Percentiles rank a stretch among this genome's conserved stretches.
phyloP scores from a whole-genome alignment of 257 asterid genomes.

The Solanum infundibuliforme region DNA sequence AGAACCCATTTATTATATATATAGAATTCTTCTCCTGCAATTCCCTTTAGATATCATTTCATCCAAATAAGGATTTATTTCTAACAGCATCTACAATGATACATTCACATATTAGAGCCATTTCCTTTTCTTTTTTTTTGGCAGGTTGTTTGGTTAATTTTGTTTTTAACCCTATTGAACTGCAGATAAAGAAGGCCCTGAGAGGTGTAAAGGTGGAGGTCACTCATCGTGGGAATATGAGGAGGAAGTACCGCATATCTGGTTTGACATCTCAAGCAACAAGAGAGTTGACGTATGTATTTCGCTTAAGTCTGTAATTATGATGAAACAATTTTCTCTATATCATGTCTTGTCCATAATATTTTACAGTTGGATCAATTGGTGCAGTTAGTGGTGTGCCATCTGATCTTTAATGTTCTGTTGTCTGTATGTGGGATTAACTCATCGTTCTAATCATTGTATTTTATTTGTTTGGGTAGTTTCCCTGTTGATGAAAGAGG shows the following conservation, averaged over 20 bases:
- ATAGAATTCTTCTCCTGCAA: neutral
- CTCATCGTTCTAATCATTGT: neutral
- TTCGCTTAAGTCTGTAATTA: neutral
- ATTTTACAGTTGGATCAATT: neutral
- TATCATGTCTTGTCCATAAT: neutral
- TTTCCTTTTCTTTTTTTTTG: neutral
- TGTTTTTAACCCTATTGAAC: neutral
- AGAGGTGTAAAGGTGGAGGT: constrained; percentile 97
- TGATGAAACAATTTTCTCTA: neutral
- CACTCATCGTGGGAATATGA: constrained; percentile 94
- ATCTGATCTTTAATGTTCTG: neutral
- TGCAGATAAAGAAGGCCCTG: constrained; percentile 83
- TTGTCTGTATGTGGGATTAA: neutral
- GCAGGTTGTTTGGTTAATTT: neutral
- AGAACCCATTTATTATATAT: neutral
- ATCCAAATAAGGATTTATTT: neutral
- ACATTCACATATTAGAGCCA: neutral
- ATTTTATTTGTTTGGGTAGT: constrained; percentile 25
- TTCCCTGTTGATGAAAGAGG: constrained; percentile 90
- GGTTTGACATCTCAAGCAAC: constrained; percentile 91
- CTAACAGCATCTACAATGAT: neutral
- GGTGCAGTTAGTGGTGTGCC: neutral
- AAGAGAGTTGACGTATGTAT: constrained; percentile 71
- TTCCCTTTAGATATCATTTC: neutral
- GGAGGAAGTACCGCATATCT: constrained; percentile 87